A percentile compares a stretch with the other conserved stretches of the same genome.
These are phyloP conservation scores for Adiantum capillusveneris DNA, from an alignment of 75 land plant genomes.

Conservation along the genomic window DNA sequence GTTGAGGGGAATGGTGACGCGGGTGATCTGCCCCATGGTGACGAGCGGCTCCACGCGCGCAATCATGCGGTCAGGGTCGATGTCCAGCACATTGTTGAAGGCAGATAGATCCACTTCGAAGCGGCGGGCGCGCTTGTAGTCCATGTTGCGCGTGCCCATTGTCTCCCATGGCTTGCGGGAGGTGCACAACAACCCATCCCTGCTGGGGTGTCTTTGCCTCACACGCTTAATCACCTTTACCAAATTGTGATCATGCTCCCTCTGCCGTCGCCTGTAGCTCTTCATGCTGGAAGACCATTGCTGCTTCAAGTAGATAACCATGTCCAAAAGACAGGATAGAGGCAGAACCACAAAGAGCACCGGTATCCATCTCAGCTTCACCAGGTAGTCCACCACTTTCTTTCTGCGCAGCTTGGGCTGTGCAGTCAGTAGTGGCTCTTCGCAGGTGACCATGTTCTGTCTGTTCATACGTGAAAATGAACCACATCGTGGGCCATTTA, in stretches of 20 bases:
- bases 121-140: constrained; percentile 92
- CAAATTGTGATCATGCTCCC: constrained; percentile 87
- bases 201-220: constrained; percentile 58
- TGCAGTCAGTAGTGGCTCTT: too few relatives aligned
- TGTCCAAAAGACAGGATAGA: constrained; percentile 58
- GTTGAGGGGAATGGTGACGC: constrained; percentile 77
- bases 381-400: constrained; percentile 73
- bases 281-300: constrained; percentile 66
- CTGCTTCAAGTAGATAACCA: constrained; percentile 55
- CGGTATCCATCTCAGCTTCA: constrained; percentile 83
- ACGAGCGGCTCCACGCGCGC: constrained; percentile 83
- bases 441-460: too few relatives aligned
- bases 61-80: constrained; percentile 73
- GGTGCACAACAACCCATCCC: constrained; percentile 94
- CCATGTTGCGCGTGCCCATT: constrained; percentile 95
- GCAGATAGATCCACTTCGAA: constrained; percentile 95
- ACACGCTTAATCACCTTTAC: constrained; percentile 70
- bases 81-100: constrained; percentile 66
- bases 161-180: constrained; percentile 89
- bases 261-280: constrained; percentile 70
- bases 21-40: constrained; percentile 84
- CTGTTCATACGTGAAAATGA: too few relatives aligned
- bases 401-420: constrained; percentile 35
- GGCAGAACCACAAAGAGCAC: constrained; percentile 93
- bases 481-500: too few relatives aligned